Evolutionary conservation across 169 alveolate species (phyloP).

Genomic region (Plasmodium berghei): DNA sequence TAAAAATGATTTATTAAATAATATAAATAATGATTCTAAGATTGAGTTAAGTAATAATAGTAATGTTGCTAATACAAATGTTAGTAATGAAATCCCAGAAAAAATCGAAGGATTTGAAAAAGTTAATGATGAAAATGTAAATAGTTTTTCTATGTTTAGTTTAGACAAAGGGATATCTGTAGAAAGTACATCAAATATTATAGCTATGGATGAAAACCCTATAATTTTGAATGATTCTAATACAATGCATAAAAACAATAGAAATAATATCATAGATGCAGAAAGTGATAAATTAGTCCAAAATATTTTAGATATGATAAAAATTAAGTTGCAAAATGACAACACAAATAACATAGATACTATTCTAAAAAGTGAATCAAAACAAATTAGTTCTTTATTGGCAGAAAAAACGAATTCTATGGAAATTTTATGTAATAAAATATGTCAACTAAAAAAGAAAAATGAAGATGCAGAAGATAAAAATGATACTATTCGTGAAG

Average conservation of each 20-base stretch:
- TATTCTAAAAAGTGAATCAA: conserved; percentile 11
- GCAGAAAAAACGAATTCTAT: conserved; percentile 5
- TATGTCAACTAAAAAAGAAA: neutral
- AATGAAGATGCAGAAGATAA: conserved; percentile 5
- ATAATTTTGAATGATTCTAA: too few relatives aligned
- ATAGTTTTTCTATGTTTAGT: neutral
- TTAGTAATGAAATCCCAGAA: too few relatives aligned
- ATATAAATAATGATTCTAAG: too few relatives aligned
- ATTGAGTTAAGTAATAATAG: too few relatives aligned
- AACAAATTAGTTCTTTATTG: neutral
- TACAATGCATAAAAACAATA: too few relatives aligned
- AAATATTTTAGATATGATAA: conserved; percentile 12
- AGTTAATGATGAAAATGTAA: neutral
- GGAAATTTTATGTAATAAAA: conserved; percentile 7
- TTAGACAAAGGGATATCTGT: neutral
- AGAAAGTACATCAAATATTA: neutral
- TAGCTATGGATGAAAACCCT: too few relatives aligned
- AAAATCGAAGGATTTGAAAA: neutral
- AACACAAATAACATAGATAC: neutral
- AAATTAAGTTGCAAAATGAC: neutral
- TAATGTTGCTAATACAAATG: too few relatives aligned
- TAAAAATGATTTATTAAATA: too few relatives aligned
- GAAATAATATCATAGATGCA: too few relatives aligned
- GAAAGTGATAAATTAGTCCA: too few relatives aligned
- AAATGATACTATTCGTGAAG: neutral